Evolutionary conservation across 2,329 filamentous ascomycete genomes (phyloP), one percentile per base, ranked within the genome.

Genomic region (Colletotrichum tropicale): DNA sequence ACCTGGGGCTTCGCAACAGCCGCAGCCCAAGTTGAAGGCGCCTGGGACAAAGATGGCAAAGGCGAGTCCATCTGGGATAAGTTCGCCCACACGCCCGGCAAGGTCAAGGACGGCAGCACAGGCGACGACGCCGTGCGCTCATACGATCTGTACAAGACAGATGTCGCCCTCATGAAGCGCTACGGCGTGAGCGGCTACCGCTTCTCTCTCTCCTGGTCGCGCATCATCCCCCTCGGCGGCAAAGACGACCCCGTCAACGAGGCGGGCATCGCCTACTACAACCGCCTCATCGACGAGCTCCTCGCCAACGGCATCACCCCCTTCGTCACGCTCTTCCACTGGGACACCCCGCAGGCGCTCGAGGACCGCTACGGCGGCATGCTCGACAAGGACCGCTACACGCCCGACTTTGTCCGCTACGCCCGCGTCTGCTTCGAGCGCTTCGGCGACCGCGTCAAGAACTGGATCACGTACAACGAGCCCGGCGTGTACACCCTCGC

Each of bases 141-240:
- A 32, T 87, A 87, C 75, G 82, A 87, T 55, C 77, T 86, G 3
- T 87, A 84, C 78, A 83, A 84, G 71, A 85, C 90, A 71, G 92
- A 93, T 78, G 90, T 93, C 75, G 89, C 87, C 4, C 86, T 93
- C 36, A 84, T 93, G 79, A 92, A 91, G 81, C 82, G 88, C 69
- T 89, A 90, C 68, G 89, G 91, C 69, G 90, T 91, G 18, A 88
- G 88, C 74, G 90, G 89, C 5, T 93, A 93, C 80, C 89, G 91
- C 28, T 93, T 93, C 81, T 93, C 91, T 5, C 84, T 93, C 30
- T 91, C 91, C 6, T 93, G 92, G 92, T 89, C 90, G 15, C 89
- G 91, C 58, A 90, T 93, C 75, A 92, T 93, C 67, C 92, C 92
- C 1, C 85, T 92, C 6, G 91, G 92, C 21, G 91, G 91, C 21